phyloP scores from a whole-genome alignment of 805 yeast species.

The Candida anglica region DNA sequence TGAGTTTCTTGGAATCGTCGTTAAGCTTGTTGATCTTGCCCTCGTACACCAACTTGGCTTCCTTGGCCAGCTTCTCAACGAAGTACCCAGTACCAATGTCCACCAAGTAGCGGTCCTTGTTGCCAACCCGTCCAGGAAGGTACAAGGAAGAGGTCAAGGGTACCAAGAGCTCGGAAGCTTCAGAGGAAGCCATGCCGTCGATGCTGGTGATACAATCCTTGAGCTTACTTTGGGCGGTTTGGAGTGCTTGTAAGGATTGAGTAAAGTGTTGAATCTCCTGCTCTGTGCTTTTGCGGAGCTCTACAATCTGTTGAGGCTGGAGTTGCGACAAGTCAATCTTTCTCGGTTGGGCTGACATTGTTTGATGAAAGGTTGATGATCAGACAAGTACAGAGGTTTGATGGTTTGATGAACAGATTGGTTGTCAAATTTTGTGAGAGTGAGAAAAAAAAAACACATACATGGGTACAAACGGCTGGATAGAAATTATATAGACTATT shows the following conservation, averaged over 20 bases:
- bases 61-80: constrained; percentile 70
- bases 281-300: constrained; percentile 78
- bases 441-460: no score
- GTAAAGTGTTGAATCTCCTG: constrained; percentile 84
- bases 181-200: constrained; percentile 42
- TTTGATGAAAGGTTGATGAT: background rate
- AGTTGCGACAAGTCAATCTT: constrained; percentile 63
- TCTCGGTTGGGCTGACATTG: background rate
- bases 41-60: constrained; percentile 69
- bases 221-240: constrained; percentile 77
- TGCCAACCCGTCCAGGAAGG: constrained; percentile 75
- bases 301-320: constrained; percentile 78
- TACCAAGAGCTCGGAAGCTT: constrained; percentile 56
- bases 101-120: constrained; percentile 70
- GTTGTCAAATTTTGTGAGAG: no score
- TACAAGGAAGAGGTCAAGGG: constrained; percentile 89
- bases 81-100: constrained; percentile 97
- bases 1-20: constrained; percentile 69
- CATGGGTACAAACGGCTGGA: no score
- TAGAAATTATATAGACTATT: background rate
- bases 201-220: constrained; percentile 76
- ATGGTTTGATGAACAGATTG: no score
- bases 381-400: no score
- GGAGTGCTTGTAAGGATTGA: constrained; percentile 77
- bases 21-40: constrained; percentile 68